phyloP scores from a whole-genome alignment of 1,284 basidiomycete species.

The Kwoniella shivajii region DNA sequence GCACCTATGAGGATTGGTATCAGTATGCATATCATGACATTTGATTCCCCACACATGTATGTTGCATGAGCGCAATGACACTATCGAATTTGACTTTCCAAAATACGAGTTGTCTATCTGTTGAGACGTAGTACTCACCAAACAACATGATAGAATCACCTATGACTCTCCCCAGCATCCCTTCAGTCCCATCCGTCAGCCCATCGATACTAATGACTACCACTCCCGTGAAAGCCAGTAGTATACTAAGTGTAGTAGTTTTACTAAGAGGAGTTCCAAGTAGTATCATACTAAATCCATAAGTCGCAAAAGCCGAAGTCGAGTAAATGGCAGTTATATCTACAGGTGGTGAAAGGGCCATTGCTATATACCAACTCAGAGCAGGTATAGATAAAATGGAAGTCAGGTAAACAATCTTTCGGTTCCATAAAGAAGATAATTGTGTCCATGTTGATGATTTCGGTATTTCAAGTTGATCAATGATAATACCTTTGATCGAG shows the following conservation, averaged over 20 bases:
- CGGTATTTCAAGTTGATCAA: conserved; percentile 25
- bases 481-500: conserved; percentile 19
- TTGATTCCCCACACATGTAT: too few relatives aligned
- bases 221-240: conserved; percentile 50
- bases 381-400: conserved; percentile 41
- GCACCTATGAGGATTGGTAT: conserved; percentile 35
- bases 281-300: conserved; percentile 50
- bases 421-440: conserved; percentile 25
- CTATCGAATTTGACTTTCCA: too few relatives aligned
- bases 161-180: conserved; percentile 30
- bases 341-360: conserved; percentile 42
- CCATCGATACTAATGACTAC: conserved; percentile 47
- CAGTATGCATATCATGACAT: too few relatives aligned
- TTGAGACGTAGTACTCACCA: conserved; percentile 37
- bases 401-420: conserved; percentile 39
- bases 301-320: conserved; percentile 43
- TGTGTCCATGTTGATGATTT: conserved; percentile 27
- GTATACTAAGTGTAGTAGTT: conserved; percentile 44
- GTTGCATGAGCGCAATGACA: neutral
- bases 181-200: conserved; percentile 21
- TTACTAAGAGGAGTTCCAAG: conserved; percentile 43
- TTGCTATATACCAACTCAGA: conserved; percentile 46
- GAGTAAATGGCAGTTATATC: conserved; percentile 51
- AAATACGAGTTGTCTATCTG: too few relatives aligned
- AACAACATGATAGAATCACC: conserved; percentile 53